Evolutionary conservation across 257 asterid species (phyloP).

Genomic region (Petunia axillaris): DNA sequence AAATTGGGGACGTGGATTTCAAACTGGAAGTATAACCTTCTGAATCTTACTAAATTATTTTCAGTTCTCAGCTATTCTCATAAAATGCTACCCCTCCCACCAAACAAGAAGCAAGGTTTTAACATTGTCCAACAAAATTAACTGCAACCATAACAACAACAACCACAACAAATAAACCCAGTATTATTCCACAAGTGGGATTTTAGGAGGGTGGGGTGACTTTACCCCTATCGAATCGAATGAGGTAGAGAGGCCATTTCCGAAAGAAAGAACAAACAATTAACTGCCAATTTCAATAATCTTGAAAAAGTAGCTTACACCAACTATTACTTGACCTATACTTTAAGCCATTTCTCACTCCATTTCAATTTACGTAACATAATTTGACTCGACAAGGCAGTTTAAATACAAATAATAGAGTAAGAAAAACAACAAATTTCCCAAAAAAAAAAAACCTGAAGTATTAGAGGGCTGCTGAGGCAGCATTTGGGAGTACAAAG

Average conservation of each 20-base stretch:
- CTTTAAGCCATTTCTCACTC: too few species aligned
- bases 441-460: constrained; percentile 44
- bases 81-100: background rate
- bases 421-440: background rate
- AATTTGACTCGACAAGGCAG: too few species aligned
- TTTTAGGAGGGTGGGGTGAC: too few species aligned
- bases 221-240: too few species aligned
- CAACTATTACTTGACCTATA: background rate
- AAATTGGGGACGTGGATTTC: background rate
- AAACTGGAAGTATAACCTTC: background rate
- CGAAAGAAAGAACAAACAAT: background rate
- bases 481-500: constrained; percentile 38
- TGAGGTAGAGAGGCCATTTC: too few species aligned
- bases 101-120: background rate
- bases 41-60: background rate
- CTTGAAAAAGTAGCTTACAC: background rate
- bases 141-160: background rate
- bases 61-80: background rate
- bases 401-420: background rate
- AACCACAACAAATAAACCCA: background rate
- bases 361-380: too few species aligned
- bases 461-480: constrained; percentile 39
- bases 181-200: too few species aligned
- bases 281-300: background rate
- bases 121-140: background rate